Evolutionary conservation across 2,329 filamentous ascomycete species (phyloP), one percentile per base, ranked within the genome.

Genomic region (Calonectria hongkongensis): DNA sequence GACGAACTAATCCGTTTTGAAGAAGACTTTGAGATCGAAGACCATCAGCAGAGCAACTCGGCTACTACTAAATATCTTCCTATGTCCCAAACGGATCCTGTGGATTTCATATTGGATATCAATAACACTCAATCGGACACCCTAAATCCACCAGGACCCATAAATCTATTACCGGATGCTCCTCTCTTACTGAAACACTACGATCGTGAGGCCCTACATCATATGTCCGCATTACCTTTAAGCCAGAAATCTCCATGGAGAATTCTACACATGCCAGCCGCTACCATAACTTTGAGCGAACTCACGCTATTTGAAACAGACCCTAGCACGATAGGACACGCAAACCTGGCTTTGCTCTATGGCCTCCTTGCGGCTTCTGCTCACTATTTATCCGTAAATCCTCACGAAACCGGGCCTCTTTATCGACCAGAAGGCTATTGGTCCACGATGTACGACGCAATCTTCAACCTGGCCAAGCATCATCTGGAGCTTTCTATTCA

Each of bases 341-440:
- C 51, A 12, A 56, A 36, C 36, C 15, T 56, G 21, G 16, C 51
- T n/a, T 7, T 56, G 3, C 18, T 56, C 30, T 56, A 56, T 21
- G 51, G 51, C 2, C 51, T 56, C n/a, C 51, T 56, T 13, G 51
- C 51, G 2, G 51, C 51, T 7, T 56, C 51, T 21, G 18, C 51
- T n/a, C 36, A 56, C n/a, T 13, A n/a, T n/a, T n/a, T 56, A n/a
- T 56, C 51, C 12, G 51, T 33, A 25, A 56, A 56, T n/a, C 28
- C 51, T 13, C 51, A 18, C 1, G 16, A 56, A 13, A 21, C 51
- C 1, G 30, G 51, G 2, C 51, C 9, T 12, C 3, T 56, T n/a
- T 28, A n/a, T 16, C 27, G 51, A 36, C 51, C 28, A 21, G 51
- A 33, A 5, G 51, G 51, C 4, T 13, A 56, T 18, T 56, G 51